Evolutionary conservation across 768 basidiomycete species (phyloP), one percentile per base, ranked within the genome.

Genomic region (Lentinula boryana): DNA sequence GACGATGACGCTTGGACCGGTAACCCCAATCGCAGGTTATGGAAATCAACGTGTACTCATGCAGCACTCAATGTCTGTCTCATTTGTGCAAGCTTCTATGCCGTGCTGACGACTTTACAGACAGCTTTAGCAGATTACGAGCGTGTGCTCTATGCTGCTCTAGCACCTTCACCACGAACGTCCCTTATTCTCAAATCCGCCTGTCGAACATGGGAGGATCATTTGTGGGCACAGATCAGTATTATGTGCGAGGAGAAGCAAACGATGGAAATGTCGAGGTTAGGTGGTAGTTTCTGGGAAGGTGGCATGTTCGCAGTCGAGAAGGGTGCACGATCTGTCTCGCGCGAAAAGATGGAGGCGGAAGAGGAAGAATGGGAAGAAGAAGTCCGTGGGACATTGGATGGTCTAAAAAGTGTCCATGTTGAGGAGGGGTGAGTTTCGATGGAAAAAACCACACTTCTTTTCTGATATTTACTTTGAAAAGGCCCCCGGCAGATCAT

Each of bases 161-260:
- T 99, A 7, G 86, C 80, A 31, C 95, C 87, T 35, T 88, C 80
- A 12, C 83, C 79, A 50, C 86, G 81, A 71, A 91, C 89, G 1
- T 80, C 84, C 0, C 74, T 71, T 21, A 72, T 88, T 35, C 81
- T 93, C 36, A 86, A 89, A 63, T 80, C 86, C 0, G 84, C 89
- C 3, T 95, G 93, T 68, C 75, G 86, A 36, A 89, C 91, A 21
- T 98, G 96, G 95, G 91, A 95, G 68, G 97, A 99, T 68, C 88
- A 95, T 68, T 78, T 98, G 0, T 99, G 97, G 97, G 93, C 91
- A 0, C 88, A 91, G 61, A 77, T 95, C 55, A 86, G 86, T 65
- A 80, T 92, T 53, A 76, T 92, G 41, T 88, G 91, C 66, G 92
- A 95, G 68, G 87, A 93, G 65, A 86, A 89, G 62, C 82, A 89